Conservation (phyloP, 2,329 filamentous ascomycete species). For the Raffaelea arxii region DNA sequence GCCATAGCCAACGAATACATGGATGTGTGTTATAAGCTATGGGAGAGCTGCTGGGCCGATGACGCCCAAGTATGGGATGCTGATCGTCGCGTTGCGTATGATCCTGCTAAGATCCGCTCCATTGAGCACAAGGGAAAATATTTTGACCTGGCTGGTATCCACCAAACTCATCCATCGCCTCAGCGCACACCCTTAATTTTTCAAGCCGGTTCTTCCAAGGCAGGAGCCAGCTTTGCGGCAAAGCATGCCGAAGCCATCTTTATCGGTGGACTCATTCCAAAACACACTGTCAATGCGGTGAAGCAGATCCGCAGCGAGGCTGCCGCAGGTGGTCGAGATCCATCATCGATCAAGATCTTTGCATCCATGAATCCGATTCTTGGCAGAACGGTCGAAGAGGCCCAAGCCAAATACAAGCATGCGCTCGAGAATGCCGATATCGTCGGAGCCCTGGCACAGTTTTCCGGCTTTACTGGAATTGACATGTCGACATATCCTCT, state of each 20-base stretch:
- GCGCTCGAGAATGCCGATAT: conserved; percentile 19
- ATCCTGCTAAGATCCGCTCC: not conserved
- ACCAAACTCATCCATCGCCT: conserved; percentile 1
- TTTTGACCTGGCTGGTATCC: not conserved
- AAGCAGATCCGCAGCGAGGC: not conserved
- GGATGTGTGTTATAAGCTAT: conserved; percentile 13
- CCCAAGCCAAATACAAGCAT: conserved; percentile 13
- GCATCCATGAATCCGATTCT: conserved; percentile 12
- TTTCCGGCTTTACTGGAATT: conserved; percentile 16
- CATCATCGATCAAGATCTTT: conserved; percentile 14
- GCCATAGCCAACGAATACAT: conserved; percentile 12
- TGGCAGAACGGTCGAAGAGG: conserved; percentile 11
- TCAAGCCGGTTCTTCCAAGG: conserved; percentile 14
- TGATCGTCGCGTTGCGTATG: not conserved
- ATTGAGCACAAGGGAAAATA: conserved; percentile 3
- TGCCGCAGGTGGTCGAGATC: conserved; percentile 16
- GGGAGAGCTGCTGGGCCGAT: not conserved
- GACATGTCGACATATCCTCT: conserved; percentile 23
- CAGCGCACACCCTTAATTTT: conserved; percentile 14
- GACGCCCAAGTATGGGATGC: conserved; percentile 1
- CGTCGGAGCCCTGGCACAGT: conserved; percentile 15
- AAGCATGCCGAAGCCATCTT: conserved; percentile 16
- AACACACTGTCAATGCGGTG: conserved; percentile 1
- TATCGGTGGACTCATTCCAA: conserved; percentile 4
- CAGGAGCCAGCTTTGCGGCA: conserved; percentile 13